Evolutionary conservation across 1,139 yeast species (phyloP).

Genomic region (Yamadazyma diddensiae): DNA sequence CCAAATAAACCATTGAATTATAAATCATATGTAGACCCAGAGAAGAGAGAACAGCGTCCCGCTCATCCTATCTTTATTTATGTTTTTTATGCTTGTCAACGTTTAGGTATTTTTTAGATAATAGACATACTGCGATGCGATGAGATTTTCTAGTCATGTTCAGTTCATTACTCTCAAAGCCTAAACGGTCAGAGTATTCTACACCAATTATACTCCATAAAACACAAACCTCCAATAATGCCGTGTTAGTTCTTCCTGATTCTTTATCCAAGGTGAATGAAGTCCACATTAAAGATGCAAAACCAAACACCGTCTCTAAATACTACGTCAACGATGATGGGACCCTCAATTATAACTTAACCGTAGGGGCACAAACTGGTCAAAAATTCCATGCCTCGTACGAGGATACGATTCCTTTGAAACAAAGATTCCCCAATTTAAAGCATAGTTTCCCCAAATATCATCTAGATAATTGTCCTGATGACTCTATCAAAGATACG

Average conservation of each 20-base stretch:
- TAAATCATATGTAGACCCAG: conserved; percentile 25
- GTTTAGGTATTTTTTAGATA: conserved; percentile 1
- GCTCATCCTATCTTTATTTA: conserved; percentile 11
- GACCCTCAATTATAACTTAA: conserved; percentile 24
- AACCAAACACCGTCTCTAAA: conserved; percentile 12
- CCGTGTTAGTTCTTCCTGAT: conserved; percentile 7
- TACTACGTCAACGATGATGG: conserved; percentile 28
- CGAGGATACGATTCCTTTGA: conserved; percentile 43
- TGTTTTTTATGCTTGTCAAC: conserved; percentile 4
- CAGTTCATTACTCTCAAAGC: conserved; percentile 31
- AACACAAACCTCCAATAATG: neutral
- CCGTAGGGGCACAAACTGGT: conserved; percentile 15
- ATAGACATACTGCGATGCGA: neutral
- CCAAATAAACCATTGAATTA: conserved; percentile 17
- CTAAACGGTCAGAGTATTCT: conserved; percentile 22
- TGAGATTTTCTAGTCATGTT: conserved; percentile 21
- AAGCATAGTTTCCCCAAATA: conserved; percentile 41
- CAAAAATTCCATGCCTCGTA: conserved; percentile 25
- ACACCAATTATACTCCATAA: conserved; percentile 7
- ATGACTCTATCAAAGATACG: conserved; percentile 24
- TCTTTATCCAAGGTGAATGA: conserved; percentile 1
- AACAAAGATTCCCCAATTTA: conserved; percentile 36
- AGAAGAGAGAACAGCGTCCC: conserved; percentile 15
- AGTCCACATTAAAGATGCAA: conserved; percentile 1
- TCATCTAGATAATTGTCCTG: conserved; percentile 25